These are phyloP conservation scores for Leucaena leucocephala DNA, from an alignment of 306 rosid genomes.

Conservation along the genomic window DNA sequence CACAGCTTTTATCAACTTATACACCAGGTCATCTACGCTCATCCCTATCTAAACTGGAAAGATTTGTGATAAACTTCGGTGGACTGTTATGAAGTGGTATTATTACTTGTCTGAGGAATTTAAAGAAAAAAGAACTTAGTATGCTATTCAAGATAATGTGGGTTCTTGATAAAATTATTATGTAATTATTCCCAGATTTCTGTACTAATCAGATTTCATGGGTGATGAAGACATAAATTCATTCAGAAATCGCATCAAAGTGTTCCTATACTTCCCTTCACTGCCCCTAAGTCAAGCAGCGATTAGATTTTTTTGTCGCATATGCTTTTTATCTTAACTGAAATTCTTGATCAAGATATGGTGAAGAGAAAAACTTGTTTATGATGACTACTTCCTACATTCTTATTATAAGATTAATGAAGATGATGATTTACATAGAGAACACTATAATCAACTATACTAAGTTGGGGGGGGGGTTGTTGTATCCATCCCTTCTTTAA, in stretches of 20 bases:
- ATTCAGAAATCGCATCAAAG: neutral
- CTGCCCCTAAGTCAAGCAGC: constrained; percentile 1
- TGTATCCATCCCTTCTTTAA: neutral
- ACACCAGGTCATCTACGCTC: constrained; percentile 77
- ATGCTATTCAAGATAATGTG: neutral
- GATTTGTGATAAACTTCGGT: neutral
- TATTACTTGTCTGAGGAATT: neutral
- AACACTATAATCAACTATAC: neutral
- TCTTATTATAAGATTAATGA: constrained; percentile 1
- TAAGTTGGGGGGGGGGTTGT: neutral
- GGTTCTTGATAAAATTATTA: neutral
- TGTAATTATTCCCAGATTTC: neutral
- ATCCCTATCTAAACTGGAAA: neutral
- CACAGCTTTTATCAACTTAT: constrained; percentile 98
- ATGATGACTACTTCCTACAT: neutral
- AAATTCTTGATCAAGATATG: neutral
- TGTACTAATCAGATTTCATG: constrained; percentile 21
- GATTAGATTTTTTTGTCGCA: neutral
- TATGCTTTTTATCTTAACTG: constrained; percentile 1
- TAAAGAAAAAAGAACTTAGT: neutral
- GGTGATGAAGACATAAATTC: constrained; percentile 15
- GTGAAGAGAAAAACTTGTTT: constrained; percentile 1
- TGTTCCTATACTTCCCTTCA: constrained; percentile 3
- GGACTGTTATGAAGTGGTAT: neutral
- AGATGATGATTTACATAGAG: neutral